Evolutionary conservation across 2,329 filamentous ascomycete genomes (phyloP).

Genomic region (Tympanopsis confertula): DNA sequence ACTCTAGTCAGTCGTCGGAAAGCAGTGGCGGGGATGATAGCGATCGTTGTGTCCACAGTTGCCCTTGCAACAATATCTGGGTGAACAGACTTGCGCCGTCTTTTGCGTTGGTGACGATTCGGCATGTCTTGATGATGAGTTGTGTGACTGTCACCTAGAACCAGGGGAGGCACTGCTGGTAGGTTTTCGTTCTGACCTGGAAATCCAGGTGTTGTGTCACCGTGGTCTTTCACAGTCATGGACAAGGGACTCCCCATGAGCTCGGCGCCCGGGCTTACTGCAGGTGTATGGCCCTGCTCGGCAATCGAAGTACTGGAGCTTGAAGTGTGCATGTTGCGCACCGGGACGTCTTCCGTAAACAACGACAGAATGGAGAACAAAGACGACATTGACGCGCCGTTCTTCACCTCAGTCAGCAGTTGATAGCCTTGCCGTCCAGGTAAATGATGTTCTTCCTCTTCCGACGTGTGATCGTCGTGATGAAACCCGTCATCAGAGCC

Average conservation of each 20-base stretch:
- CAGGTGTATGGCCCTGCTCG: too few species aligned
- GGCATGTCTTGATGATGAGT: conserved; percentile 29
- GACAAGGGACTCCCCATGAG: background rate
- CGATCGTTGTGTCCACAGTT: conserved; percentile 92
- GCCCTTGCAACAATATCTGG: conserved; percentile 95
- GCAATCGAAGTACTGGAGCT: conserved; percentile 10
- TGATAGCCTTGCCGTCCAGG: conserved; percentile 77
- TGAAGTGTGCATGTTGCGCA: conserved; percentile 54
- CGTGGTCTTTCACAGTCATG: background rate
- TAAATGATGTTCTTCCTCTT: conserved; percentile 43
- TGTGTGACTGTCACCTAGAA: background rate
- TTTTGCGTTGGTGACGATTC: too few species aligned
- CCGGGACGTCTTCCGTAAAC: conserved; percentile 86
- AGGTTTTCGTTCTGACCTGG: background rate
- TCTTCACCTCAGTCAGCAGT: conserved; percentile 90
- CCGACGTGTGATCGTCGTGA: background rate
- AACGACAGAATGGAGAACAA: conserved; percentile 93
- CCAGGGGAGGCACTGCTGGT: background rate
- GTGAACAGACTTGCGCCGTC: conserved; percentile 60
- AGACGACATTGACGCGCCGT: conserved; percentile 96
- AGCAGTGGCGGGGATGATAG: conserved; percentile 92
- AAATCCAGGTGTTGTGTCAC: background rate
- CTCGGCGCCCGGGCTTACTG: too few species aligned
- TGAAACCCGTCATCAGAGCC: conserved; percentile 13
- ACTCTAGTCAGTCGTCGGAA: conserved; percentile 85